Evolutionary conservation across 495 filamentous ascomycete genomes (phyloP).

Genomic region (Aspergillus incahuasiensis): DNA sequence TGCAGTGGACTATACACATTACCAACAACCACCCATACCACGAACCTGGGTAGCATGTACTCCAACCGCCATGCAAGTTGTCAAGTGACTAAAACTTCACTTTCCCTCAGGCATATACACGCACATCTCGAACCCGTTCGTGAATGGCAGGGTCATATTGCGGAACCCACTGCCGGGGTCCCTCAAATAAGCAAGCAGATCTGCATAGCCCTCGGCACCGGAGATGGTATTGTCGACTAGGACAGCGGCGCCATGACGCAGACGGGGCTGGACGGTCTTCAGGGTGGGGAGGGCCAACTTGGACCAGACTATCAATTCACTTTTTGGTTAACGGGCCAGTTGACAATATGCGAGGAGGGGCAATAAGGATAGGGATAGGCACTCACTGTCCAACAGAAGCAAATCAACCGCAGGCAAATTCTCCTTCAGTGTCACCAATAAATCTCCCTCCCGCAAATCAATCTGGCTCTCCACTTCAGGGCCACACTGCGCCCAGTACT

Average conservation of each 20-base stretch:
- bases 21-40: too few relatives aligned
- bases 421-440: conserved; percentile 45
- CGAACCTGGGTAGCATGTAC: too few relatives aligned
- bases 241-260: conserved; percentile 45
- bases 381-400: conserved; percentile 52
- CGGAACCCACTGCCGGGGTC: conserved; percentile 2
- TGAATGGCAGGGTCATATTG: conserved; percentile 5
- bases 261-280: conserved; percentile 37
- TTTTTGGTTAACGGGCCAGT: neutral
- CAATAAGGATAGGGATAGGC: neutral
- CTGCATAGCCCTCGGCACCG: neutral
- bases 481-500: conserved; percentile 46
- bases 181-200: neutral
- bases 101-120: neutral
- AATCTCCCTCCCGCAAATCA: conserved; percentile 49
- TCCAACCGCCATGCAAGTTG: too few relatives aligned
- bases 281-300: conserved; percentile 45
- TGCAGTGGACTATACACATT: too few relatives aligned
- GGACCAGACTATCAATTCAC: conserved; percentile 41
- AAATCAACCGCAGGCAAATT: conserved; percentile 43
- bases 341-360: too few relatives aligned
- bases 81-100: too few relatives aligned
- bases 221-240: conserved; percentile 43
- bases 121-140: conserved; percentile 5
- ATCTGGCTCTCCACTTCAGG: conserved; percentile 37